Evolutionary conservation across 805 yeast species (phyloP).

Genomic region (Hanseniaspora jakobsenii): DNA sequence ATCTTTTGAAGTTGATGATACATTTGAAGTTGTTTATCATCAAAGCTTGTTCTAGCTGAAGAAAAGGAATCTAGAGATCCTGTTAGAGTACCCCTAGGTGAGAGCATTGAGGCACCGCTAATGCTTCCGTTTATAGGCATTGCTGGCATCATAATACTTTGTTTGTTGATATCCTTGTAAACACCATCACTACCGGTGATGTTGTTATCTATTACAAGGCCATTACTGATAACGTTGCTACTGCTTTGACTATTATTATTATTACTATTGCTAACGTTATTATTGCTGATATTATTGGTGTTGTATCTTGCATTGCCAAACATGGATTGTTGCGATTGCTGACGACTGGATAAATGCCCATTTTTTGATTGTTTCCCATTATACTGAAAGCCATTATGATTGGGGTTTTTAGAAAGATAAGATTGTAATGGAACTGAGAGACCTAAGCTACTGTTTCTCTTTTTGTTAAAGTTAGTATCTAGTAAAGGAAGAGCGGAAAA

Average conservation of each 20-base stretch:
- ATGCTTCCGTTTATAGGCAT: background rate
- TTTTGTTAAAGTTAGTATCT: slow-evolving; percentile 3
- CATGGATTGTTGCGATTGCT: background rate
- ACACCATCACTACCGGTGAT: too few species aligned
- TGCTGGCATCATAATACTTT: slow-evolving; percentile 1
- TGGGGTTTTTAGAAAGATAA: background rate
- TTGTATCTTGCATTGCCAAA: too few species aligned
- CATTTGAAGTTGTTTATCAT: slow-evolving; percentile 12
- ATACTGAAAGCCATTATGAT: too few species aligned
- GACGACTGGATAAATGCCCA: too few species aligned
- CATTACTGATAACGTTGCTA: too few species aligned
- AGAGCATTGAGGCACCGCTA: background rate
- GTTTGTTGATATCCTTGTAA: slow-evolving; percentile 2
- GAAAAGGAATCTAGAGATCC: slow-evolving; percentile 8
- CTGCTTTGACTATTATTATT: too few species aligned
- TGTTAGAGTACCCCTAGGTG: slow-evolving; percentile 5
- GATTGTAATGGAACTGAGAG: slow-evolving; percentile 2
- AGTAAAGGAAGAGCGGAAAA: background rate
- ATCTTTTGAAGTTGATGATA: slow-evolving; percentile 5
- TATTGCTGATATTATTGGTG: too few species aligned
- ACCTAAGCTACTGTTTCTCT: slow-evolving; percentile 12
- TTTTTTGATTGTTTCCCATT: too few species aligned
- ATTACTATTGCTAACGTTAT: too few species aligned
- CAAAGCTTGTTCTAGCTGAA: slow-evolving; percentile 13
- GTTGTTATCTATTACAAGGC: too few species aligned